These are phyloP conservation scores for Phaffomyces opuntiae DNA, from an alignment of 805 yeast genomes.

Conservation along the genomic window DNA sequence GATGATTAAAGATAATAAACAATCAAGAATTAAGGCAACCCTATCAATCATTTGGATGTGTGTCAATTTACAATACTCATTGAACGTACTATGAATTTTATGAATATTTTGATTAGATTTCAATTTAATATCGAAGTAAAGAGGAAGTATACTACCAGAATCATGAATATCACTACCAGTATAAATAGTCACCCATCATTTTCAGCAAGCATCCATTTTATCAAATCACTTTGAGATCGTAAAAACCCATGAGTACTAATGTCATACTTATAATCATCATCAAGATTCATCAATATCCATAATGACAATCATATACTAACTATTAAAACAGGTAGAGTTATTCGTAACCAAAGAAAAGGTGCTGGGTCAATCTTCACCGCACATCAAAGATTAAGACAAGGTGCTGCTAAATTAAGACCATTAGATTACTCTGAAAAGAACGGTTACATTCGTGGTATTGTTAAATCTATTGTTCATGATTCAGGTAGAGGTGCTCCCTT, in stretches of 20 bases:
- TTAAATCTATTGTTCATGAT: conserved; percentile 97
- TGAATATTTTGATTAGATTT: background rate
- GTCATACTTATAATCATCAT: background rate
- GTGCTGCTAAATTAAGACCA: conserved; percentile 99
- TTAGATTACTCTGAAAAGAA: conserved; percentile 99
- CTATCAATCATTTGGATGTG: too few species aligned
- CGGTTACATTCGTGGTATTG: conserved; percentile 99
- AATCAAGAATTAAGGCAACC: too few species aligned
- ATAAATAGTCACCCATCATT: too few species aligned
- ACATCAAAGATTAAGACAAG: conserved; percentile 99
- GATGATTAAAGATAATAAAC: background rate
- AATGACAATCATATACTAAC: conserved; percentile 12
- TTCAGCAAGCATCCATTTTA: too few species aligned
- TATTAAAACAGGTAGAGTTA: conserved; percentile 80
- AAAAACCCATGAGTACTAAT: background rate
- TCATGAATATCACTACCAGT: too few species aligned
- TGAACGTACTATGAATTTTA: too few species aligned
- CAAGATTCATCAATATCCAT: too few species aligned
- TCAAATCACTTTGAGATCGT: too few species aligned
- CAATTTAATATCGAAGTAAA: background rate
- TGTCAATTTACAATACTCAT: too few species aligned
- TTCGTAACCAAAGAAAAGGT: conserved; percentile 99
- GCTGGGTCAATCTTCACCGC: conserved; percentile 99
- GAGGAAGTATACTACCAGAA: too few species aligned
- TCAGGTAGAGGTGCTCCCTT: conserved; percentile 99